Evolutionary conservation across 352 stramenopile species (phyloP).

Genomic region (Peronospora tabacina): DNA sequence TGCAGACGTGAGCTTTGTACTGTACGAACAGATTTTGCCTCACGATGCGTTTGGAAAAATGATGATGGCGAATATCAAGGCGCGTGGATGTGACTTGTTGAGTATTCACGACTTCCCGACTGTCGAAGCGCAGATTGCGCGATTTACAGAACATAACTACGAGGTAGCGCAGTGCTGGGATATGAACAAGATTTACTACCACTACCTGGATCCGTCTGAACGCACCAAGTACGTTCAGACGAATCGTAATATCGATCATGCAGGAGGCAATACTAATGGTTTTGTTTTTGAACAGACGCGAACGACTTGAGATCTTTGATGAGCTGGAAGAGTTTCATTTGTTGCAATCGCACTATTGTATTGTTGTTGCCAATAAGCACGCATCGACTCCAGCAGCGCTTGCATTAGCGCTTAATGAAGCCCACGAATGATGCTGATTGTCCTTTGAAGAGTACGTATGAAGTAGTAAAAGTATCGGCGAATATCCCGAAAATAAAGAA

Average conservation of each 20-base stretch:
- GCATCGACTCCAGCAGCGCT: conserved; percentile 22
- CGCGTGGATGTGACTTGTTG: conserved; percentile 81
- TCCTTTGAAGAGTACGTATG: background rate
- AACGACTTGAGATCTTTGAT: conserved; percentile 89
- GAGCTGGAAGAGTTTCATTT: conserved; percentile 90
- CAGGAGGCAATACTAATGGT: background rate
- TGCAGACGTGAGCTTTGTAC: conserved; percentile 61
- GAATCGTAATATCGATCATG: background rate
- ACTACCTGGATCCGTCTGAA: conserved; percentile 65
- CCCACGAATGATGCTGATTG: conserved; percentile 11
- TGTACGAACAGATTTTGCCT: conserved; percentile 89
- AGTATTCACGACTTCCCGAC: conserved; percentile 79
- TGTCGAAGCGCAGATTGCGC: conserved; percentile 56
- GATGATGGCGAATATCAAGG: conserved; percentile 89
- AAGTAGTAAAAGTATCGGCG: conserved; percentile 2
- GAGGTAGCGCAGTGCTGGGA: conserved; percentile 72
- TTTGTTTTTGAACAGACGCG: conserved; percentile 34
- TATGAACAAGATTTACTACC: conserved; percentile 91
- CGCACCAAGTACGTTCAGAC: conserved; percentile 53
- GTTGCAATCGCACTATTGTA: conserved; percentile 87
- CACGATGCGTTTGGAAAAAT: conserved; percentile 85
- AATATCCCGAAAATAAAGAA: conserved; percentile 10
- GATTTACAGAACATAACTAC: conserved; percentile 69
- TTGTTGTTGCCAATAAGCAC: conserved; percentile 71
- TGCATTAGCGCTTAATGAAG: conserved; percentile 27